Conservation (phyloP, 768 basidiomycete genomes). For the Rhizopogon vesiculosus region DNA sequence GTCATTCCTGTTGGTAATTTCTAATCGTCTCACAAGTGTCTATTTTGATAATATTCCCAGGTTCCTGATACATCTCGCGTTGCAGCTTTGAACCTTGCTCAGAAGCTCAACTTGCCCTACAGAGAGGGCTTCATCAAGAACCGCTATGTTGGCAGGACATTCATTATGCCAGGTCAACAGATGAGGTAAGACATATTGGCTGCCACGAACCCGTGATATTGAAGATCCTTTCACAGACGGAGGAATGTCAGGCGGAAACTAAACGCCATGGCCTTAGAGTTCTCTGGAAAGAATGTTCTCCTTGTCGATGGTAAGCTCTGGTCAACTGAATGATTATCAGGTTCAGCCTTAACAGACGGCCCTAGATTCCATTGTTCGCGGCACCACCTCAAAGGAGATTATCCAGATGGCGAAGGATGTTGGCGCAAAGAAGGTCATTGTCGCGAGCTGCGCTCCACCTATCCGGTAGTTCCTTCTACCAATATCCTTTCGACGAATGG, state of each 20-base stretch:
- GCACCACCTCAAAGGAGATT: slow-evolving; percentile 98
- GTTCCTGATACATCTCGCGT: slow-evolving; percentile 97
- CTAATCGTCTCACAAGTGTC: not conserved
- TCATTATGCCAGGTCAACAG: slow-evolving; percentile 99
- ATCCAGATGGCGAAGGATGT: slow-evolving; percentile 99
- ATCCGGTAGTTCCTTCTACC: slow-evolving; percentile 56
- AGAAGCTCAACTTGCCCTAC: slow-evolving; percentile 85
- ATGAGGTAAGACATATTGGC: slow-evolving; percentile 55
- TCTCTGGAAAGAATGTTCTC: slow-evolving; percentile 85
- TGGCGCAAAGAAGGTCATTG: slow-evolving; percentile 91
- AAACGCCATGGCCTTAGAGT: slow-evolving; percentile 98
- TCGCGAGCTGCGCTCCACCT: slow-evolving; percentile 96
- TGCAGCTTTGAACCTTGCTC: slow-evolving; percentile 92
- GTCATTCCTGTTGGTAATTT: slow-evolving; percentile 77
- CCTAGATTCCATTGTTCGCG: slow-evolving; percentile 95
- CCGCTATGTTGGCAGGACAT: slow-evolving; percentile 95
- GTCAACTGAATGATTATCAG: not conserved
- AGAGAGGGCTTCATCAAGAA: slow-evolving; percentile 99
- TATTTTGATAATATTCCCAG: slow-evolving; percentile 27
- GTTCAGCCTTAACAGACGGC: not conserved
- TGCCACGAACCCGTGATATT: not conserved
- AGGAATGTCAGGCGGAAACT: slow-evolving; percentile 95
- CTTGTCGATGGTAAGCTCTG: slow-evolving; percentile 81
- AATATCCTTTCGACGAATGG: not conserved
- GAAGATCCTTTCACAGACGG: slow-evolving; percentile 40